Evolutionary conservation across 2,329 filamentous ascomycete species (phyloP).

Genomic region (Penicillium thymicola): DNA sequence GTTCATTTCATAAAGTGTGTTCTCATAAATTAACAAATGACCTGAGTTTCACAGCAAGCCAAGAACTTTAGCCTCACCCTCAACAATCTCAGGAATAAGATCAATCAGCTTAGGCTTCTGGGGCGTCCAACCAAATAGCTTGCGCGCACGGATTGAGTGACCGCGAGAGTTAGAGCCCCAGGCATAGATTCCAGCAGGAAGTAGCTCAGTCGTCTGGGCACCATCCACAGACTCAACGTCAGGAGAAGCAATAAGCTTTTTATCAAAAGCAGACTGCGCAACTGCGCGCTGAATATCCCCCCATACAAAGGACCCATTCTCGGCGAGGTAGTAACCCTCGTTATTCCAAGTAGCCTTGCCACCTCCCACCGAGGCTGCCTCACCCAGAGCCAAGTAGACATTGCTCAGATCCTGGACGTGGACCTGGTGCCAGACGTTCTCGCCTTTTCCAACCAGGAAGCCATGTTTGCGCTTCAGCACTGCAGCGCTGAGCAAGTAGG

Average conservation of each 20-base stretch:
- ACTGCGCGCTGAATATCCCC: constrained; percentile 39
- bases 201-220: constrained; percentile 43
- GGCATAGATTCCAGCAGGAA: constrained; percentile 33
- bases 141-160: constrained; percentile 35
- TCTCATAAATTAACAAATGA: background rate
- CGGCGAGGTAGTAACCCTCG: constrained; percentile 51
- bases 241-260: constrained; percentile 50
- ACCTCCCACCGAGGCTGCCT: constrained; percentile 39
- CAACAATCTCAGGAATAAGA: constrained; percentile 54
- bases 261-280: constrained; percentile 49
- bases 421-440: constrained; percentile 42
- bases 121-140: constrained; percentile 40
- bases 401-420: constrained; percentile 43
- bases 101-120: constrained; percentile 50
- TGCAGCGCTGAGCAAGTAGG: constrained; percentile 40
- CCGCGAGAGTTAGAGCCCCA: constrained; percentile 41
- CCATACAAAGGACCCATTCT: constrained; percentile 43
- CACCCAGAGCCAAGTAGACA: constrained; percentile 36
- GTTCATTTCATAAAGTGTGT: background rate
- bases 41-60: constrained; percentile 24
- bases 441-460: constrained; percentile 39
- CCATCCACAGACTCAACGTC: constrained; percentile 37
- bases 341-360: constrained; percentile 42
- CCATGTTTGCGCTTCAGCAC: constrained; percentile 37
- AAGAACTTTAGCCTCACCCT: constrained; percentile 44